phyloP scores from a whole-genome alignment of 768 basidiomycete genomes.

The Xerocomus spinulosus region DNA sequence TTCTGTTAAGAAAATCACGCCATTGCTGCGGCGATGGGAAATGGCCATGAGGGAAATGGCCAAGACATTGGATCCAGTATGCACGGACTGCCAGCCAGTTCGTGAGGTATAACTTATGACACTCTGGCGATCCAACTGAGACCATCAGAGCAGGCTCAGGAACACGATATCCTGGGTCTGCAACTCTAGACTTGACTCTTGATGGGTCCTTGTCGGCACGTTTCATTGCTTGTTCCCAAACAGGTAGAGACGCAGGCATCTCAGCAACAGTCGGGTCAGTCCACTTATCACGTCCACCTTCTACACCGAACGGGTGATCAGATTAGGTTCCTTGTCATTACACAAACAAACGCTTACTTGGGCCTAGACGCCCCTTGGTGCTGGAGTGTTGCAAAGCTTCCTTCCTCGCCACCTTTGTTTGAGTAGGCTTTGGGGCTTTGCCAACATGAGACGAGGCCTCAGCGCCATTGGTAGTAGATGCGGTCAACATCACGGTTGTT shows the following conservation, averaged over 20 bases:
- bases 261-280: neutral
- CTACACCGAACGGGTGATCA: no score
- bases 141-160: slow-evolving; percentile 1
- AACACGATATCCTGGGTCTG: slow-evolving; percentile 7
- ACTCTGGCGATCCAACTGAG: neutral
- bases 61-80: slow-evolving; percentile 5
- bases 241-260: neutral
- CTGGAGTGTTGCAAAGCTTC: neutral
- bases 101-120: neutral
- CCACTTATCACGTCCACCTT: slow-evolving; percentile 1
- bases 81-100: slow-evolving; percentile 3
- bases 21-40: slow-evolving; percentile 10
- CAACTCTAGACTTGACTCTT: neutral
- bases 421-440: neutral
- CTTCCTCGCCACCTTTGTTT: neutral
- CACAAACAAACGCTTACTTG: neutral
- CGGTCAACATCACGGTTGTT: no score
- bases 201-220: neutral
- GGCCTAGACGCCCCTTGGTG: neutral
- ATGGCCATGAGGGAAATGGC: neutral
- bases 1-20: slow-evolving; percentile 7
- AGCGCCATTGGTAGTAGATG: no score
- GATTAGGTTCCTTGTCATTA: no score
- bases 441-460: neutral
- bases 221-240: neutral